Evolutionary conservation across 768 basidiomycete species (phyloP), one percentile per base, ranked within the genome.

Genomic region (Dioszegia crocea): DNA sequence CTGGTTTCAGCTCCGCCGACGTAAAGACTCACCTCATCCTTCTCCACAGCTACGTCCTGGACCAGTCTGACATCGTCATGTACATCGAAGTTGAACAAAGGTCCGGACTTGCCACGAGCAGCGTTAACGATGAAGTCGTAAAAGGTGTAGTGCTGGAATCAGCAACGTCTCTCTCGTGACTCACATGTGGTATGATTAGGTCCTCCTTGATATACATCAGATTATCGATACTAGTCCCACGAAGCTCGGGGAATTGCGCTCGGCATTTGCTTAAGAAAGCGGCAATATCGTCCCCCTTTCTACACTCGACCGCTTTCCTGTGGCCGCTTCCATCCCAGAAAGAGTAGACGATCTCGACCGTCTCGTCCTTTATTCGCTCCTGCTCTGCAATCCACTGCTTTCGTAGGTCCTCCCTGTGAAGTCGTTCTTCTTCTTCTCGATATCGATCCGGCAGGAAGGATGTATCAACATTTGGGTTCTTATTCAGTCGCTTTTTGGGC

Each of bases 131-230:
- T 96, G 65, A 99, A 98, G 78, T 93, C 89, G 76, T 97, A 98
- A 76, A 99, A 99, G 1, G 93, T 96, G 78, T 97, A 85, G 75
- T 98, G 94, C 91, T 97, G 67, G n/a, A 14, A 50, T 66, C 38
- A 63, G 61, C 47, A n/a, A 6, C 0, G 16, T 27, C 38, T 52
- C 19, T 5, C 1, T 2, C 2, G 23, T 77, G 87, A 65, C 60
- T 44, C 78, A 91, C 93, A 71, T 93, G 91, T 16, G 96, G 96
- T 70, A 99, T 91, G 64, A 99, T 93, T 51, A 99, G 80, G 73
- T 99, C 96, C 81, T 99, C 96, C 84, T 97, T 97, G 78, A 99
- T 84, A 79, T 98, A 99, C 93, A 98, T 98, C 36, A 99, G 78
- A 74, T 98, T 99, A 78, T 99, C 96, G 19, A 89, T 91, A 55